These are phyloP conservation scores for Metarhizium anisopliae DNA, from an alignment of 2,329 filamentous ascomycete genomes.

Conservation along the genomic window DNA sequence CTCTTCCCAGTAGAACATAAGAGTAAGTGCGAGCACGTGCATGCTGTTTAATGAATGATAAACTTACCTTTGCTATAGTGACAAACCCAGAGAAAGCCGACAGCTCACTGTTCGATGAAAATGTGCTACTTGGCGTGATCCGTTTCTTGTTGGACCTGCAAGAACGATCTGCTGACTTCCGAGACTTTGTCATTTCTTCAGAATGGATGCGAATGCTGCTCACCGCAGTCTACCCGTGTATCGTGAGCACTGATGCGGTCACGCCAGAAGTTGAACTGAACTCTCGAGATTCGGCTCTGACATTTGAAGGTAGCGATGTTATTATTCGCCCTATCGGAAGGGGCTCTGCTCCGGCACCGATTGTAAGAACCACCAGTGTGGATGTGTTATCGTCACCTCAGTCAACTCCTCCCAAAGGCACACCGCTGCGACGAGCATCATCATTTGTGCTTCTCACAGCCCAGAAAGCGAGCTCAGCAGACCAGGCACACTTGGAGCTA, in stretches of 20 bases:
- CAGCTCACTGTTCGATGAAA: slow-evolving; percentile 41
- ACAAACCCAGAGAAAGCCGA: slow-evolving; percentile 32
- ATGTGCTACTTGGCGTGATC: slow-evolving; percentile 66
- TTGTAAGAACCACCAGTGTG: slow-evolving; percentile 62
- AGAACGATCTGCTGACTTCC: slow-evolving; percentile 64
- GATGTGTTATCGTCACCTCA: slow-evolving; percentile 39
- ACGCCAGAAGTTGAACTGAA: slow-evolving; percentile 80
- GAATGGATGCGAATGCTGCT: slow-evolving; percentile 76
- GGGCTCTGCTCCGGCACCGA: slow-evolving; percentile 53
- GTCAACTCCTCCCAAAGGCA: slow-evolving; percentile 40
- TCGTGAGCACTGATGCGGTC: slow-evolving; percentile 79
- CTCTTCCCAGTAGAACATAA: not conserved
- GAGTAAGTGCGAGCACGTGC: not conserved
- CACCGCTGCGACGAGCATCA: slow-evolving; percentile 67
- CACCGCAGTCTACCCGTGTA: slow-evolving; percentile 72
- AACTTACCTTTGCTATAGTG: slow-evolving; percentile 7
- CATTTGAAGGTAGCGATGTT: slow-evolving; percentile 78
- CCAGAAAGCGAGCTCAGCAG: slow-evolving; percentile 41
- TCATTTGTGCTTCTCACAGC: slow-evolving; percentile 85
- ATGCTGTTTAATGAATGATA: too few species aligned
- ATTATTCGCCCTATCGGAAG: slow-evolving; percentile 63
- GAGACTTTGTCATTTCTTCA: slow-evolving; percentile 72
- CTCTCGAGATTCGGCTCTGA: slow-evolving; percentile 69
- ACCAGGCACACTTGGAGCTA: slow-evolving; percentile 6
- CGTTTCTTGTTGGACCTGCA: slow-evolving; percentile 75